Conservation (phyloP, 305 asterid genomes). For the Fraxinus greggii region DNA sequence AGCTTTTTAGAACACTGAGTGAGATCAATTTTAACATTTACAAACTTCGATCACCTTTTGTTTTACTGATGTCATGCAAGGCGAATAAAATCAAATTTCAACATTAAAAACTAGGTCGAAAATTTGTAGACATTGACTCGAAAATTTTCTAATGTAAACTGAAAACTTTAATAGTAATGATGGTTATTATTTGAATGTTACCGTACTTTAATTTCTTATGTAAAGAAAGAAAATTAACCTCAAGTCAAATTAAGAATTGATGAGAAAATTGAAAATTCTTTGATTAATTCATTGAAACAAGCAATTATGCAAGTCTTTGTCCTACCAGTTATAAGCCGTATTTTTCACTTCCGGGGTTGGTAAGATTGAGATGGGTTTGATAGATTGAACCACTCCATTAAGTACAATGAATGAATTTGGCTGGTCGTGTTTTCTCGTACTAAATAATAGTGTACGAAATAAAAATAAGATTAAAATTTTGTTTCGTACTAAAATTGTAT, state of each 20-base stretch:
- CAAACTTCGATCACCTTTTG: background rate
- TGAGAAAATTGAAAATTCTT: background rate
- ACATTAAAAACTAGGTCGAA: background rate
- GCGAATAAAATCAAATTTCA: background rate
- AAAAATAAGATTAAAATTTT: too few relatives aligned
- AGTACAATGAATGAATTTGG: background rate
- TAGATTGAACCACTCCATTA: background rate
- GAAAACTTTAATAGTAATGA: background rate
- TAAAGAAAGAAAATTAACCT: too few relatives aligned
- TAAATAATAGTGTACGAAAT: too few relatives aligned
- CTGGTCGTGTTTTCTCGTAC: background rate
- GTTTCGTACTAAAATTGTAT: too few relatives aligned
- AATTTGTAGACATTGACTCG: background rate
- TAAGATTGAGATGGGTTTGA: background rate
- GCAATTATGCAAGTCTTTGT: background rate
- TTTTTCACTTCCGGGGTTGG: background rate
- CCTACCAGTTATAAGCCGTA: background rate
- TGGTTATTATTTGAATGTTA: background rate
- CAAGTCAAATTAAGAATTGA: background rate
- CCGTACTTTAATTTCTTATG: background rate
- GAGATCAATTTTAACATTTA: background rate
- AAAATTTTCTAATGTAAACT: background rate
- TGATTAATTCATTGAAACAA: background rate
- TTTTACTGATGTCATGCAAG: background rate
- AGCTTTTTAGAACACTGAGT: too few relatives aligned